These are phyloP conservation scores for Mimosa bimucronata DNA, from an alignment of 306 rosid species.

Conservation along the genomic window DNA sequence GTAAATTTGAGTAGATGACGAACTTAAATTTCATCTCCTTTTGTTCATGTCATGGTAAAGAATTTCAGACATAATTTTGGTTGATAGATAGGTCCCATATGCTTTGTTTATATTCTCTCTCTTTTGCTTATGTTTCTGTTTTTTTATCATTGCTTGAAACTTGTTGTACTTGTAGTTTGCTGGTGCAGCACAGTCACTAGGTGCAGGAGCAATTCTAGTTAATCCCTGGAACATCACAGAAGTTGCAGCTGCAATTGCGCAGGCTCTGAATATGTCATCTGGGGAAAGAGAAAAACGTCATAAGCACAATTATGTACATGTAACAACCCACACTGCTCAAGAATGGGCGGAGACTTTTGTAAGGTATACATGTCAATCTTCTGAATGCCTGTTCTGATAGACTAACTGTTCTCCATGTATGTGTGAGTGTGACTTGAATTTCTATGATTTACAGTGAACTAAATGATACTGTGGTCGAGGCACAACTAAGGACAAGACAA, in stretches of 20 bases:
- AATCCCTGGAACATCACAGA: slow-evolving; percentile 96
- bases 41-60: not conserved
- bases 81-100: not conserved
- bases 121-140: slow-evolving; percentile 12
- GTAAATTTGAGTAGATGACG: slow-evolving; percentile 10
- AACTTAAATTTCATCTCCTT: slow-evolving; percentile 21
- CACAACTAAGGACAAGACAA: slow-evolving; percentile 53
- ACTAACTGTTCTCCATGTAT: too few relatives aligned
- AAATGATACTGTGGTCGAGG: slow-evolving; percentile 83
- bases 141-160: slow-evolving; percentile 7
- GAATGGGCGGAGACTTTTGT: slow-evolving; percentile 99
- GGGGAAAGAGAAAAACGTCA: slow-evolving; percentile 86
- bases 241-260: slow-evolving; percentile 76
- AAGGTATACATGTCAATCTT: slow-evolving; percentile 54
- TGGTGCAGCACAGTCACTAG: slow-evolving; percentile 98
- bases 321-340: slow-evolving; percentile 90
- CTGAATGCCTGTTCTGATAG: not conserved
- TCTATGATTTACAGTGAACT: slow-evolving; percentile 63
- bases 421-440: too few relatives aligned
- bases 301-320: slow-evolving; percentile 75
- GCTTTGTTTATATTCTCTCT: slow-evolving; percentile 1
- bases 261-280: slow-evolving; percentile 74
- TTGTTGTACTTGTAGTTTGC: slow-evolving; percentile 74
- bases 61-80: not conserved
- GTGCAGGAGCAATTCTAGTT: slow-evolving; percentile 93